Base-by-base conservation (phyloP, 495 filamentous ascomycete species). In the Aspergillus baeticus region DNA sequence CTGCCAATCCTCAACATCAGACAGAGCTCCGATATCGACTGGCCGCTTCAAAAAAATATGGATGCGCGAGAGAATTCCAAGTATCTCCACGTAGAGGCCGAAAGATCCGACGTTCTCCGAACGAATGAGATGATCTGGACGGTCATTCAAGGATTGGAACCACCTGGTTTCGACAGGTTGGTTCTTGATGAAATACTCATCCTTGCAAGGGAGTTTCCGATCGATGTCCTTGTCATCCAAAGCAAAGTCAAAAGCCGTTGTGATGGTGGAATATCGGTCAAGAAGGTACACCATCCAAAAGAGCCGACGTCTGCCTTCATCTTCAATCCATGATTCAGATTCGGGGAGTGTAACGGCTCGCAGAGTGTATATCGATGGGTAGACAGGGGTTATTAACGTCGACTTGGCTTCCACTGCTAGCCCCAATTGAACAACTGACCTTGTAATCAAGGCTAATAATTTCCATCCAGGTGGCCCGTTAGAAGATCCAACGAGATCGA, bases 281-380 rank as follows among this genome's bases (percentile, higher is more conserved):
- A 96, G 78, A 23, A 95, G 67, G 63, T 94, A 96, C 23, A 95
- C 86, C 88, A 91, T 92, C 91, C 91, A 96, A 74, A 96, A 95
- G 1, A 96, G 73, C 6, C 91, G 78, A 37, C 91, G 77, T 37
- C 90, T 77, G 42, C 89, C 86, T 63, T 96, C 91, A 47, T 96
- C 90, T 67, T 96, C 91, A 54, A 93, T 87, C 74, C 89, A 96
- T 42, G 90, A 88, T 34, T 86, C 86, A 0, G 91, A 78, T 42
- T 94, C 91, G 0, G 91, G 87, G 1, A 96, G 76, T 15, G 90
- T 84, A 69, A 90, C 89, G 14, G 90, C 89, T 45, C 91, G 79
- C 36, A 93, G 74, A 0, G 90, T 96, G 63, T 90, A 94, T 39
- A 96, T 96, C 6, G 90, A 92, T 5, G 84, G 80, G 66, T 85